Evolutionary conservation across 2,329 filamentous ascomycete genomes (phyloP).

Genomic region (Claviceps sp.): DNA sequence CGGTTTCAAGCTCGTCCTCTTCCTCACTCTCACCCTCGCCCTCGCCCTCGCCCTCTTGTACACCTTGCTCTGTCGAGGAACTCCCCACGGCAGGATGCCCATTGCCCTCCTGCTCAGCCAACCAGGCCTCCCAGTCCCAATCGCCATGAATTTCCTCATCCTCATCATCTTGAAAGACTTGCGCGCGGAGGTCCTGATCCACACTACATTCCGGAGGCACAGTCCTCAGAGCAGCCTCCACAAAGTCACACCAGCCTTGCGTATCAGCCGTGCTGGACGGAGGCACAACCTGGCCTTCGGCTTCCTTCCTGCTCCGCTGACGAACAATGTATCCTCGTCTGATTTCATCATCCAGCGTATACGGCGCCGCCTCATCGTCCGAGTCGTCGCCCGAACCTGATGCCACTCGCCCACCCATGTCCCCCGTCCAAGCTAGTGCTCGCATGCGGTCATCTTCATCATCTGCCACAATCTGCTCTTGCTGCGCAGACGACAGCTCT

Average conservation of each 20-base stretch:
- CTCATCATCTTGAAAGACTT: conserved; percentile 12
- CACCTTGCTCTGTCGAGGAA: not conserved
- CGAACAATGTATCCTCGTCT: conserved; percentile 18
- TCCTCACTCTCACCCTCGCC: not conserved
- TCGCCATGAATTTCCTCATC: conserved; percentile 6
- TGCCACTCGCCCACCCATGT: conserved; percentile 9
- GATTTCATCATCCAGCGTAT: conserved; percentile 20
- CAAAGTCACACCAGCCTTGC: conserved; percentile 15
- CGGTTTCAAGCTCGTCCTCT: conserved; percentile 3
- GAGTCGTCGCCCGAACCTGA: not conserved
- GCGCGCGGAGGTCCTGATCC: conserved; percentile 13
- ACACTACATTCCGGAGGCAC: conserved; percentile 11
- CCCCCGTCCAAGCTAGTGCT: conserved; percentile 20
- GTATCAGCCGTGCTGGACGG: conserved; percentile 7
- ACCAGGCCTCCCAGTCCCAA: conserved; percentile 13
- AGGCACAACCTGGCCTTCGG: conserved; percentile 7
- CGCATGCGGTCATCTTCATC: conserved; percentile 23
- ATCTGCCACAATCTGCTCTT: conserved; percentile 23
- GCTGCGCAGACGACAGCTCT: conserved; percentile 22
- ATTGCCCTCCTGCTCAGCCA: conserved; percentile 8
- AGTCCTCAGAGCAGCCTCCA: conserved; percentile 13
- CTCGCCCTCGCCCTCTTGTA: not conserved
- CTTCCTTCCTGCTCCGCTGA: not conserved
- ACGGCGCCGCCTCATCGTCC: not conserved
- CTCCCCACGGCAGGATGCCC: too few species aligned